Percentiles rank a stretch among this genome's conserved stretches.
Evolutionary conservation across 2,329 filamentous ascomycete species (phyloP).

Genomic region (Trichothecium roseum): DNA sequence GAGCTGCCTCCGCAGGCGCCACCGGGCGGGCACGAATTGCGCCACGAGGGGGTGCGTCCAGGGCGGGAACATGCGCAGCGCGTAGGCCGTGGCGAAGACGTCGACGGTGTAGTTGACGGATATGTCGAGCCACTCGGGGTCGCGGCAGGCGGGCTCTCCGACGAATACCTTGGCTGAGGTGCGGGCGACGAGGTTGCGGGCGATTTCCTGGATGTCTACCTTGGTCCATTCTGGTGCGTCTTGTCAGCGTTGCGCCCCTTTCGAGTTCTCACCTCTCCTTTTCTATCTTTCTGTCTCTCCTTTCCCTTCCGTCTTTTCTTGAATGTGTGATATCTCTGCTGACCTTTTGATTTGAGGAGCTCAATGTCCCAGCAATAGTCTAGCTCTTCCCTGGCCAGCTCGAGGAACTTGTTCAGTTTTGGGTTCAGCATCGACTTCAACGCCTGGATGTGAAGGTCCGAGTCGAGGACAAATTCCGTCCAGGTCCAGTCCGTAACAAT

Average conservation of each 20-base stretch:
- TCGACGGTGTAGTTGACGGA: slow-evolving; percentile 15
- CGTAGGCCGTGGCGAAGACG: slow-evolving; percentile 5
- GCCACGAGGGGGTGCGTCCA: slow-evolving; percentile 4
- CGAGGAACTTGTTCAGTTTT: background rate
- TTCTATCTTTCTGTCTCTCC: slow-evolving; percentile 49
- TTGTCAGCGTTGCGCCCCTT: too few relatives aligned
- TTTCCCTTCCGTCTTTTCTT: slow-evolving; percentile 55
- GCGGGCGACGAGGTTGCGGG: slow-evolving; percentile 10
- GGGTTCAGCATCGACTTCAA: background rate
- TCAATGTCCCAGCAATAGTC: background rate
- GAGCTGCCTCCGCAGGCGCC: background rate
- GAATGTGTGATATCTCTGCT: slow-evolving; percentile 28
- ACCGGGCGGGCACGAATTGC: slow-evolving; percentile 3
- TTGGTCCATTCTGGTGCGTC: slow-evolving; percentile 11
- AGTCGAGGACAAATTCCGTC: background rate
- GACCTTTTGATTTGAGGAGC: too few relatives aligned
- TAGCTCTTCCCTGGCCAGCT: background rate
- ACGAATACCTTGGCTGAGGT: slow-evolving; percentile 18
- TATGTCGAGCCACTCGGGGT: slow-evolving; percentile 16
- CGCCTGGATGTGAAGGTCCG: background rate
- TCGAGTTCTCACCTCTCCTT: too few relatives aligned
- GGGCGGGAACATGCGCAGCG: slow-evolving; percentile 6
- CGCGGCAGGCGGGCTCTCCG: slow-evolving; percentile 15
- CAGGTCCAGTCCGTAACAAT: background rate
- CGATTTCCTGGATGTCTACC: slow-evolving; percentile 3